Conservation (phyloP, 1,139 yeast genomes). For the Nakaseomyces bracarensis region DNA sequence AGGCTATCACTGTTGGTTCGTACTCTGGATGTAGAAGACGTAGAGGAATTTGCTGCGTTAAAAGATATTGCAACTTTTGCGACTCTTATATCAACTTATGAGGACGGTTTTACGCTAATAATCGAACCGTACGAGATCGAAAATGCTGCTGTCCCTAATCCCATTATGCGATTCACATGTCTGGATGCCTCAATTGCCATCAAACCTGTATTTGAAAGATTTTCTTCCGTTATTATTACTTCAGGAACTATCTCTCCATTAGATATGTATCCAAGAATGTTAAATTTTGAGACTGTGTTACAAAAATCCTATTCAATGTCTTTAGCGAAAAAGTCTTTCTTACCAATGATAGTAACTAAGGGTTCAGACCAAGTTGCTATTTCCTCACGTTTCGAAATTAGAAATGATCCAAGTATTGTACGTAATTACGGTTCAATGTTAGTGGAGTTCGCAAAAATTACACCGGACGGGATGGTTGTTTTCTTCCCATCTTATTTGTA, state of each 20-base stretch:
- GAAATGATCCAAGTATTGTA: constrained; percentile 96
- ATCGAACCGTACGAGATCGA: constrained; percentile 96
- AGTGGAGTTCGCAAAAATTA: constrained; percentile 85
- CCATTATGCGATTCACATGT: constrained; percentile 89
- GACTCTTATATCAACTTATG: constrained; percentile 89
- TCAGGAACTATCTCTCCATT: constrained; percentile 97
- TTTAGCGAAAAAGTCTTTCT: constrained; percentile 78
- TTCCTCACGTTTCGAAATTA: constrained; percentile 88
- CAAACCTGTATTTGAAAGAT: constrained; percentile 90
- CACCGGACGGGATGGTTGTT: constrained; percentile 97
- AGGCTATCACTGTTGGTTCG: constrained; percentile 79
- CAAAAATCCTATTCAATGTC: constrained; percentile 97
- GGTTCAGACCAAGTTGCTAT: constrained; percentile 98
- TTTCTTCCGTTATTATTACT: constrained; percentile 89
- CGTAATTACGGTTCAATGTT: constrained; percentile 90
- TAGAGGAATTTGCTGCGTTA: constrained; percentile 86
- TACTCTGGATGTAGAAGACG: constrained; percentile 76
- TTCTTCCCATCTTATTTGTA: constrained; percentile 94
- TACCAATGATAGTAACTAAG: constrained; percentile 93
- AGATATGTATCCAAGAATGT: constrained; percentile 98
- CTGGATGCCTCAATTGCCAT: constrained; percentile 96
- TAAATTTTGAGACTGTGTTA: constrained; percentile 86
- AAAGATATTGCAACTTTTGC: constrained; percentile 97
- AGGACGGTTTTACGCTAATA: constrained; percentile 81
- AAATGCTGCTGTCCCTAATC: constrained; percentile 95